Conservation (phyloP, 176 grass and related monocot genomes). For the Cymbopogon citratus region DNA sequence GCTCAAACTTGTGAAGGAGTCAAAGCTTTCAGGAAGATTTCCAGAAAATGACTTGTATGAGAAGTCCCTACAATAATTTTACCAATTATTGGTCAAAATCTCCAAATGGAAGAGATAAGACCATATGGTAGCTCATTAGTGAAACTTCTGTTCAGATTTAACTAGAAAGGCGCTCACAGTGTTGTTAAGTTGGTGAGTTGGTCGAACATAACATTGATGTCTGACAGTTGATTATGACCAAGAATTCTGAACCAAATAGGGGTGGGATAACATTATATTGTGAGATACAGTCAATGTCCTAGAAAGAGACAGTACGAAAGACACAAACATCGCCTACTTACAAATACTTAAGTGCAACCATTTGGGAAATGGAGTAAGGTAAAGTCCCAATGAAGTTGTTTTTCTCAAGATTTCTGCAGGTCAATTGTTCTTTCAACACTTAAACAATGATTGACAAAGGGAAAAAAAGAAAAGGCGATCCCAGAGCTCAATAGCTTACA, state of each 20-base stretch:
- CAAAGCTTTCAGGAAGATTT: slow-evolving; percentile 68
- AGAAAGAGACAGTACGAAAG: background rate
- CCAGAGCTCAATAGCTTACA: slow-evolving; percentile 51
- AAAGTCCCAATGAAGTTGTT: slow-evolving; percentile 67
- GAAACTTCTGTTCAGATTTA: slow-evolving; percentile 5
- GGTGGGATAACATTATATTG: slow-evolving; percentile 8
- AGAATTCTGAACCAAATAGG: slow-evolving; percentile 60
- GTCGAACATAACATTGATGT: slow-evolving; percentile 51
- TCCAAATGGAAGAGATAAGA: background rate
- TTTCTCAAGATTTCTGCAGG: slow-evolving; percentile 66
- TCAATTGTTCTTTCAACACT: slow-evolving; percentile 7
- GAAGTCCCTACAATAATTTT: slow-evolving; percentile 55
- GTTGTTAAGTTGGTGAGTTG: slow-evolving; percentile 62
- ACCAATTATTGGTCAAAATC: background rate
- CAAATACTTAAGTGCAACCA: slow-evolving; percentile 66
- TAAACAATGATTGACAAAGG: background rate
- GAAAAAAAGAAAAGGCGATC: background rate
- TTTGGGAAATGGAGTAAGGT: slow-evolving; percentile 66
- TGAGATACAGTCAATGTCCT: background rate
- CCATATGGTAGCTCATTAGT: background rate
- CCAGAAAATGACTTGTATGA: slow-evolving; percentile 58
- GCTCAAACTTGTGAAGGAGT: slow-evolving; percentile 54
- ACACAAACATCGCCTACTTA: slow-evolving; percentile 30
- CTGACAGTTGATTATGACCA: slow-evolving; percentile 74
- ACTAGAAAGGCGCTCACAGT: slow-evolving; percentile 54